Evolutionary conservation across 2,329 filamentous ascomycete species (phyloP).

Genomic region (Clonostachys sp.): DNA sequence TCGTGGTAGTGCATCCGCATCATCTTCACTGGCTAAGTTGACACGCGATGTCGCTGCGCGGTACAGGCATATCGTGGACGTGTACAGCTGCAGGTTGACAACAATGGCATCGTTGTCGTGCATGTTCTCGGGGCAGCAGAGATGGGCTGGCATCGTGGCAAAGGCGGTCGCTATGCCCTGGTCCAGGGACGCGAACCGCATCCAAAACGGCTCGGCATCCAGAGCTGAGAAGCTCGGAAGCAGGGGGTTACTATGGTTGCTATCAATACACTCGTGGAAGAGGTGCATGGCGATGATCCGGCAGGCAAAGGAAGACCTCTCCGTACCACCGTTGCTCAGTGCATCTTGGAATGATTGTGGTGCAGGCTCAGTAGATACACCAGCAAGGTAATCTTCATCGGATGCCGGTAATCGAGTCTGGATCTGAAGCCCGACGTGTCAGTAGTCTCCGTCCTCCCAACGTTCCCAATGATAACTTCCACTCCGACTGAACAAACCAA

Average conservation of each 20-base stretch:
- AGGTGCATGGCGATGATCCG: conserved; percentile 68
- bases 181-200: conserved; percentile 71
- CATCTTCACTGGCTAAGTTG: conserved; percentile 37
- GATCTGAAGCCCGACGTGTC: conserved; percentile 36
- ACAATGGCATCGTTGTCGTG: conserved; percentile 68
- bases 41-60: conserved; percentile 73
- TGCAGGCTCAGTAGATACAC: conserved; percentile 52
- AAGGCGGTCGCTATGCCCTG: conserved; percentile 70
- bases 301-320: conserved; percentile 63
- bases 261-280: conserved; percentile 70
- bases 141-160: conserved; percentile 64
- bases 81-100: conserved; percentile 79
- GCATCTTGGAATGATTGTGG: conserved; percentile 51
- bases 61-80: conserved; percentile 79
- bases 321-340: conserved; percentile 39
- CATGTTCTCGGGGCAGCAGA: conserved; percentile 64
- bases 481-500: background rate
- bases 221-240: conserved; percentile 60
- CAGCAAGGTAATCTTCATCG: conserved; percentile 63
- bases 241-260: conserved; percentile 65
- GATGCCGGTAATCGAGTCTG: conserved; percentile 69
- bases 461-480: too few relatives aligned
- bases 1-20: conserved; percentile 38
- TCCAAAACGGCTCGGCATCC: conserved; percentile 74
- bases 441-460: background rate